Conservation (phyloP, 768 basidiomycete genomes). For the Mycena metata region DNA sequence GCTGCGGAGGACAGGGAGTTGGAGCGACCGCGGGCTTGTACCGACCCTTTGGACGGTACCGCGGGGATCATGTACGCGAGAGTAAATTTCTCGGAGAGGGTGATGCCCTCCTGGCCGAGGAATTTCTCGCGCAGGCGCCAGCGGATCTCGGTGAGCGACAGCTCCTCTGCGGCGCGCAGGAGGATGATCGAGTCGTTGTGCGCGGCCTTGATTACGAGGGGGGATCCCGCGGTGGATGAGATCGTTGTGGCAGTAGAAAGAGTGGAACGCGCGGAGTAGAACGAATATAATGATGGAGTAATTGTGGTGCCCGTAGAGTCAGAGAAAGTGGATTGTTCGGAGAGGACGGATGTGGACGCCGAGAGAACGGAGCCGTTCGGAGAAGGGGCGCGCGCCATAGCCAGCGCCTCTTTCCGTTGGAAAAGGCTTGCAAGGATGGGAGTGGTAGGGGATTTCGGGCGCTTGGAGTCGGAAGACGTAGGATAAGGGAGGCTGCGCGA, state of each 20-base stretch:
- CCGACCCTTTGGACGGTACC: conserved; percentile 30
- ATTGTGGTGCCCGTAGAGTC: conserved; percentile 41
- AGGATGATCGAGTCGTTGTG: conserved; percentile 73
- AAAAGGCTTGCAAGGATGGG: conserved; percentile 13
- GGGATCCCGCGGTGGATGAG: conserved; percentile 4
- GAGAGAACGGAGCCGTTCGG: conserved; percentile 30
- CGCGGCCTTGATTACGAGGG: conserved; percentile 73
- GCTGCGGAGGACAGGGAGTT: conserved; percentile 50
- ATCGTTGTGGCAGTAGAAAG: conserved; percentile 45
- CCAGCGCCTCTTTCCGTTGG: conserved; percentile 26
- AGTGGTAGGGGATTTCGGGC: conserved; percentile 22
- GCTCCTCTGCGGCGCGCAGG: conserved; percentile 65
- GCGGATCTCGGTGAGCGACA: conserved; percentile 67
- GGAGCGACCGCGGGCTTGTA: conserved; percentile 48
- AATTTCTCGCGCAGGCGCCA: conserved; percentile 75
- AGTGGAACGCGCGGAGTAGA: conserved; percentile 38
- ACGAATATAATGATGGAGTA: conserved; percentile 51
- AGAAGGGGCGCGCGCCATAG: conserved; percentile 30
- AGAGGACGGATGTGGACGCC: conserved; percentile 24
- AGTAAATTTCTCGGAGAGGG: conserved; percentile 67
- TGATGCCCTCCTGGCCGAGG: conserved; percentile 68
- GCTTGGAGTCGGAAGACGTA: conserved; percentile 29
- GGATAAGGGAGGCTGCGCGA: conserved; percentile 20
- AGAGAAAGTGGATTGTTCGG: conserved; percentile 33
- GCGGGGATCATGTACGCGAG: conserved; percentile 65